These are phyloP conservation scores for Solanum phureja DNA, from an alignment of 257 asterid species.

Conservation along the genomic window DNA sequence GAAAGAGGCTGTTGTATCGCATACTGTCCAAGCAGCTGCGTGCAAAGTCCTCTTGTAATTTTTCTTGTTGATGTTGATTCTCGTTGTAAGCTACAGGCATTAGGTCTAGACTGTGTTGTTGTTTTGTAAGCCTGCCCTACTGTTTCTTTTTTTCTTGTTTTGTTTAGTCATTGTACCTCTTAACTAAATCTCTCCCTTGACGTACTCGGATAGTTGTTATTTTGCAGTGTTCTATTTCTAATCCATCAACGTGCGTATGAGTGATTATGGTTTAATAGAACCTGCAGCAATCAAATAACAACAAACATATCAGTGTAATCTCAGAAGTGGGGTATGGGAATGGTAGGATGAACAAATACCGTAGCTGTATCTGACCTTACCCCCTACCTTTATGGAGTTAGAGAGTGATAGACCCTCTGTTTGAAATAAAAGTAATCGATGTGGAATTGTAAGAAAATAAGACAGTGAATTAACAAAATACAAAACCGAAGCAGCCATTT, in stretches of 20 bases:
- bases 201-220: background rate
- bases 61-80: constrained; percentile 3
- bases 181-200: background rate
- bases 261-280: background rate
- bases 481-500: background rate
- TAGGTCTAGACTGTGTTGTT: background rate
- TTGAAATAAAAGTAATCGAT: background rate
- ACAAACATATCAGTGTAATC: background rate
- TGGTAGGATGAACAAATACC: background rate
- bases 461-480: background rate
- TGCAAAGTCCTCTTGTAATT: constrained; percentile 12
- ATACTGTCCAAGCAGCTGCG: constrained; percentile 38
- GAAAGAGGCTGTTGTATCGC: constrained; percentile 43
- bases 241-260: background rate
- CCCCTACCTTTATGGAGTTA: background rate
- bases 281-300: background rate
- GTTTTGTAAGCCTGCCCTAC: background rate
- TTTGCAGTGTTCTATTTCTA: background rate
- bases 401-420: background rate
- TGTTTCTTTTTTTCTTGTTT: background rate
- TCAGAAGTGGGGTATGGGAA: background rate
- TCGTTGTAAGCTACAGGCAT: background rate
- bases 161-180: background rate
- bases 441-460: background rate
- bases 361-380: background rate